Evolutionary conservation across 371 early-diverging fungal species (phyloP).

Genomic region (Blakeslea trispora): DNA sequence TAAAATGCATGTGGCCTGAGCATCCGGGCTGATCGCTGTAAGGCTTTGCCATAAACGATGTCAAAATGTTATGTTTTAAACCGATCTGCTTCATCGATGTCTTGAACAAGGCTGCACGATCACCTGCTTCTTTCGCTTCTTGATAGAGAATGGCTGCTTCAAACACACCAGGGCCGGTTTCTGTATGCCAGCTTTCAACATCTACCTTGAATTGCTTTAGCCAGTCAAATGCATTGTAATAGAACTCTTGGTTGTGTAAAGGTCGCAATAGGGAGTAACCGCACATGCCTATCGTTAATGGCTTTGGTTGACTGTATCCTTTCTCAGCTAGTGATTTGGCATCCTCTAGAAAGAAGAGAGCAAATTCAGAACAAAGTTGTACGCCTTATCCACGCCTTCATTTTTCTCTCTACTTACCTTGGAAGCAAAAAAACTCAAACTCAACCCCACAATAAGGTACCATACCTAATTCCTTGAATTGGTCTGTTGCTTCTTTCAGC

Average conservation of each 20-base stretch:
- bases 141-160: constrained; percentile 78
- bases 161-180: constrained; percentile 87
- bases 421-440: constrained; percentile 84
- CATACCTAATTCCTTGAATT: constrained; percentile 50
- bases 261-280: constrained; percentile 85
- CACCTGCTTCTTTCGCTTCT: constrained; percentile 68
- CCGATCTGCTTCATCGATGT: constrained; percentile 77
- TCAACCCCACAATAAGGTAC: constrained; percentile 74
- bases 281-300: constrained; percentile 80
- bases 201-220: constrained; percentile 64
- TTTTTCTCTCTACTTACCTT: too few relatives aligned
- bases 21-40: constrained; percentile 74
- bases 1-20: constrained; percentile 84
- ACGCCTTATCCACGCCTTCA: too few relatives aligned
- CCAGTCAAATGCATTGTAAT: constrained; percentile 71
- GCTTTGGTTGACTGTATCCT: constrained; percentile 50
- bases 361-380: too few relatives aligned
- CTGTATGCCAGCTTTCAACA: constrained; percentile 82
- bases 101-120: constrained; percentile 82
- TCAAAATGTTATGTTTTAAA: constrained; percentile 66
- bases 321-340: constrained; percentile 64
- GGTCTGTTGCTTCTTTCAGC: constrained; percentile 55
- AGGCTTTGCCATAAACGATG: constrained; percentile 90
- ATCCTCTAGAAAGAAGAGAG: constrained; percentile 59
- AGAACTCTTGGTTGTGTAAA: constrained; percentile 68